Conservation (phyloP, 257 asterid species). For the Solanum sparsipilum region DNA sequence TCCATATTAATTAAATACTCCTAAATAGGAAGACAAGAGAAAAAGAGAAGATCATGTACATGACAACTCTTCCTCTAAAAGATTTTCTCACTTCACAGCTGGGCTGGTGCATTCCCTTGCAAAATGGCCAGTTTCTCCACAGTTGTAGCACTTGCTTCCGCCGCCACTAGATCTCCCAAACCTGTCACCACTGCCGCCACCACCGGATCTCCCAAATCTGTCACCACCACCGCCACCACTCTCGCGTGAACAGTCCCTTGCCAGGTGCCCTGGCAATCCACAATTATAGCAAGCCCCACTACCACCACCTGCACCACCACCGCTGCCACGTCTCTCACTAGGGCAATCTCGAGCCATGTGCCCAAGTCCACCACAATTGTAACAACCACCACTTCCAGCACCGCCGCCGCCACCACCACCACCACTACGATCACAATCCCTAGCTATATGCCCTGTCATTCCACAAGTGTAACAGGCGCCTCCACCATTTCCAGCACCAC, state of each 20-base stretch:
- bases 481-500: not conserved
- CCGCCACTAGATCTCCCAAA: slow-evolving; percentile 27
- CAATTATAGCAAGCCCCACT: slow-evolving; percentile 40
- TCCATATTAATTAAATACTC: not conserved
- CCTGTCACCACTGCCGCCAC: slow-evolving; percentile 27
- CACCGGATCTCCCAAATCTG: slow-evolving; percentile 30
- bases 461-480: not conserved
- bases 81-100: not conserved
- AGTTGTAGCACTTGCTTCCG: slow-evolving; percentile 36
- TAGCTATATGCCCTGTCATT: slow-evolving; percentile 27
- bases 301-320: not conserved
- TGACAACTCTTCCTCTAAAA: not conserved
- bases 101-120: slow-evolving; percentile 53
- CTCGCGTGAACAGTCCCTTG: slow-evolving; percentile 47
- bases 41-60: not conserved
- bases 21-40: not conserved
- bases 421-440: slow-evolving; percentile 17
- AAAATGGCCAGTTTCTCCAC: slow-evolving; percentile 63
- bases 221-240: slow-evolving; percentile 20
- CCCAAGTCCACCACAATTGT: slow-evolving; percentile 43
- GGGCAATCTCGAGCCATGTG: slow-evolving; percentile 51
- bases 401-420: slow-evolving; percentile 5
- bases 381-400: slow-evolving; percentile 33
- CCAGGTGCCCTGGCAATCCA: slow-evolving; percentile 53
- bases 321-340: slow-evolving; percentile 9